A percentile compares a stretch with the other conserved stretches of the same genome.
Conservation (phyloP, 371 early-diverging fungal species). For the Coemansia sp. region DNA sequence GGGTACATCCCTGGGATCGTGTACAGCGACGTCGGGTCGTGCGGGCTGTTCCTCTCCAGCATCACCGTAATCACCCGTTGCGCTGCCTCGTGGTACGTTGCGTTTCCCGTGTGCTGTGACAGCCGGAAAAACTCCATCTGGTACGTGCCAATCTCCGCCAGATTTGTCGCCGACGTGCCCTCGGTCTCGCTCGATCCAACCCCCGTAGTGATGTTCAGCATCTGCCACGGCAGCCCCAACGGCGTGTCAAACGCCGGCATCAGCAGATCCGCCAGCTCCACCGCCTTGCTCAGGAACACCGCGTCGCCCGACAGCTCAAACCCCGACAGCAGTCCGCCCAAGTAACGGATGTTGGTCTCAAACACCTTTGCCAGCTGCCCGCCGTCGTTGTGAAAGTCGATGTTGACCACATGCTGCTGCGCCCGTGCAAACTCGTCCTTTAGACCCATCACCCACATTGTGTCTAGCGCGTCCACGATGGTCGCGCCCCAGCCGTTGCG, state of each 20-base stretch:
- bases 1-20: slow-evolving; percentile 48
- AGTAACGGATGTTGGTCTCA: slow-evolving; percentile 90
- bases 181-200: slow-evolving; percentile 62
- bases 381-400: slow-evolving; percentile 59
- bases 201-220: slow-evolving; percentile 55
- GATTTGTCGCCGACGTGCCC: slow-evolving; percentile 28
- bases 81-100: slow-evolving; percentile 66
- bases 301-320: slow-evolving; percentile 67
- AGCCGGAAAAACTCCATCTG: slow-evolving; percentile 90
- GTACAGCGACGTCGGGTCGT: slow-evolving; percentile 26
- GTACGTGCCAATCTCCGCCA: slow-evolving; percentile 86
- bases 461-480: slow-evolving; percentile 84
- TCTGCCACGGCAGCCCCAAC: slow-evolving; percentile 71
- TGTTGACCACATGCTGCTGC: slow-evolving; percentile 64
- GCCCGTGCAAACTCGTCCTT: slow-evolving; percentile 72
- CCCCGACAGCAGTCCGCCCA: slow-evolving; percentile 87
- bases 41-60: slow-evolving; percentile 32
- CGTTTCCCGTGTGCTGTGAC: slow-evolving; percentile 70
- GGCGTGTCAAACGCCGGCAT: slow-evolving; percentile 78
- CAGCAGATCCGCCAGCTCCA: slow-evolving; percentile 76
- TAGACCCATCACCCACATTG: slow-evolving; percentile 79
- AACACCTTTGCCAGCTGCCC: slow-evolving; percentile 79
- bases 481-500: slow-evolving; percentile 64
- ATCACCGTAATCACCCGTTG: slow-evolving; percentile 43
- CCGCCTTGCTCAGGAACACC: slow-evolving; percentile 69